phyloP scores from a whole-genome alignment of 768 basidiomycete species.

The Podaxis sp. region DNA sequence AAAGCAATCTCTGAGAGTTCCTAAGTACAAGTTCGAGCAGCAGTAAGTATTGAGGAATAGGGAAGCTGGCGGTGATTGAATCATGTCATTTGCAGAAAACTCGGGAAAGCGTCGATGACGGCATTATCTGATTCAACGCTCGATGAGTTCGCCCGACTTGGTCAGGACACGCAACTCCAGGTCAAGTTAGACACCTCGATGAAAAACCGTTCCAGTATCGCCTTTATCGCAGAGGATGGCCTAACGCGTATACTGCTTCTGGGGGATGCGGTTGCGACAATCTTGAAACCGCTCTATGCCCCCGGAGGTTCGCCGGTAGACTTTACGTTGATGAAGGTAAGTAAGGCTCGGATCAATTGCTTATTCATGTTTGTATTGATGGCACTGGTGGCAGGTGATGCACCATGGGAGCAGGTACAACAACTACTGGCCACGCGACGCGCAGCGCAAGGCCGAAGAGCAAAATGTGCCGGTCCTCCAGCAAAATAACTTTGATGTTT shows the following conservation, averaged over 20 bases:
- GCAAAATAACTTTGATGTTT: neutral
- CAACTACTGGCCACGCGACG: neutral
- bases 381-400: neutral
- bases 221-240: neutral
- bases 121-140: neutral
- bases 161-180: neutral
- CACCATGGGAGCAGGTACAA: neutral
- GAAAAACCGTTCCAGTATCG: neutral
- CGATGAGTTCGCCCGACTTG: neutral
- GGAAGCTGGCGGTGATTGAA: neutral
- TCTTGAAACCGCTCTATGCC: neutral
- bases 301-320: neutral
- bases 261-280: neutral
- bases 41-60: neutral
- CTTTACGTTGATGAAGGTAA: neutral
- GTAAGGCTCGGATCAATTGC: neutral
- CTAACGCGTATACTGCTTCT: neutral
- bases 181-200: neutral
- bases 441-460: neutral
- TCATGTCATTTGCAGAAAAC: neutral
- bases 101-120: neutral
- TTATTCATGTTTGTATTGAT: neutral
- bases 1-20: neutral
- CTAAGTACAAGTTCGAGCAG: neutral
- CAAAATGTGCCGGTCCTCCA: neutral